Evolutionary conservation across 108 stramenopile species (phyloP).

Genomic region (Cyclostephanos invisitatus): DNA sequence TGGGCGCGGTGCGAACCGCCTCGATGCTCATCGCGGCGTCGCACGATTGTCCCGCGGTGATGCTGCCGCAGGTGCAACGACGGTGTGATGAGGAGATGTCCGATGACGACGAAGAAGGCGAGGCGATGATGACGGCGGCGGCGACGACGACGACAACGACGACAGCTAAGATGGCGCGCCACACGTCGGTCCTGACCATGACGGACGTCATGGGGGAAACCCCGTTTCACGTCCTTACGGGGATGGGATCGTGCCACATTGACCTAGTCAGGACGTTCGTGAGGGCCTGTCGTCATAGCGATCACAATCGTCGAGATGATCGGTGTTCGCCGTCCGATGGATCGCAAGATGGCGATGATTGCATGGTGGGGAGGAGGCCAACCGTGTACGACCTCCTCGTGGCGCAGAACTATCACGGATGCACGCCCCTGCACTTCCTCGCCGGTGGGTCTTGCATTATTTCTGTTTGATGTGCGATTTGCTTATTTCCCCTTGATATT

Average conservation of each 20-base stretch:
- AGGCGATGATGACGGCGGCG: too few relatives aligned
- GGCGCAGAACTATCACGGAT: constrained; percentile 30
- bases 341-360: not conserved
- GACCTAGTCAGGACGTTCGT: constrained; percentile 24
- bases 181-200: constrained; percentile 38
- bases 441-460: constrained; percentile 6
- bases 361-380: constrained; percentile 6
- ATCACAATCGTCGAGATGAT: not conserved
- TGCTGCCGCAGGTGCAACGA: not conserved
- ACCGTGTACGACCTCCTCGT: constrained; percentile 21
- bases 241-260: constrained; percentile 31
- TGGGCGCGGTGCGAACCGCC: constrained; percentile 15
- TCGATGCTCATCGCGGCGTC: constrained; percentile 34
- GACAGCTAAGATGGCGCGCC: constrained; percentile 2
- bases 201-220: constrained; percentile 35
- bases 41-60: constrained; percentile 6
- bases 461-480: not conserved
- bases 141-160: not conserved
- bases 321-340: not conserved
- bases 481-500: not conserved
- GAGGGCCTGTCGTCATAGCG: constrained; percentile 5
- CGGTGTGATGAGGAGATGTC: not conserved
- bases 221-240: constrained; percentile 29
- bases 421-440: constrained; percentile 33
- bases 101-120: not conserved